Base-by-base conservation (phyloP, 441 rosid genomes). In the Melastoma candidum region DNA sequence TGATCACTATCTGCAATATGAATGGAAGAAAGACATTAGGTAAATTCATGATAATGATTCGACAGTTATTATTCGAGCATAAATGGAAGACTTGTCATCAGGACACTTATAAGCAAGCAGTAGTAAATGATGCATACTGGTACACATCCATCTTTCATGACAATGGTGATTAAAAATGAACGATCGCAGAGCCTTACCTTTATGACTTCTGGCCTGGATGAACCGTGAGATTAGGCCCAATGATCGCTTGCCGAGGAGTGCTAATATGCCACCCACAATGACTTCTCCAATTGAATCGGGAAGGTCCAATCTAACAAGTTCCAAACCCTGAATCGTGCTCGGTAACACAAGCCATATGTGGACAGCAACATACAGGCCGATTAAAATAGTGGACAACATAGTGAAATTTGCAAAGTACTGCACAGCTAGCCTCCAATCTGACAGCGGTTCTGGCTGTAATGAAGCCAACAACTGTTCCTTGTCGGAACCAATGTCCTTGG, bases 201-300 rank as follows among this genome's bases (percentile, higher is more conserved):
- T 85, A 62, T 74, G 95, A 29, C 55, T 74, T 74, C 95, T 86
- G 62, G 97, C 95, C 75, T 78, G 87, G 84, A 82, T 65, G 77
- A 85, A 92, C 49, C 95, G 87, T 10, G 95, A 88, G 64, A 92
- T 63, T 44, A 84, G 54, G 50, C 65, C 59, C 66, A 82, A 72
- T 14, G 78, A 80, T 68, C 95, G 70, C 68, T 88, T 77, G 47
- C 76, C 79, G 61, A 85, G 98, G 71, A 92, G 97, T 68, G 84
- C 90, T 53, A 92, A 71, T 53, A 85, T 68, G 58, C 86, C 85
- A 54, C 94, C 73, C 55, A 85, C 94, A 69, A 92, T 76, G 48
- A 92, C 70, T 70, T 92, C 97, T 57, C 97, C 96, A 52, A 88
- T 26, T 26, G 98, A 92, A 76, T 92, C 98, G n/a, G 97, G 98